Evolutionary conservation across 2,329 filamentous ascomycete species (phyloP).

Genomic region (Scytalidium lignicola): DNA sequence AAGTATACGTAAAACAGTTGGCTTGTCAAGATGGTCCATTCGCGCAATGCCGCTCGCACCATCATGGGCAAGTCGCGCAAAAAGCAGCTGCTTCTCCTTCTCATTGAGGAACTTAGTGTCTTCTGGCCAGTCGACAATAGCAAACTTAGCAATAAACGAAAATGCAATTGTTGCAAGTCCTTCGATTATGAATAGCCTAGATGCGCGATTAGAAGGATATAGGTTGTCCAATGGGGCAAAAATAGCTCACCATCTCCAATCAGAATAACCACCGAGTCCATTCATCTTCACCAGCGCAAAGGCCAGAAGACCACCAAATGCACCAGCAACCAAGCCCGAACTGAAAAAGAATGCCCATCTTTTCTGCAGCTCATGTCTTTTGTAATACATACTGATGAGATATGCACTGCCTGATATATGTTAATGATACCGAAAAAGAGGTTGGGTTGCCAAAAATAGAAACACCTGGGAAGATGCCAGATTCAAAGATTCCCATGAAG

Average conservation of each 20-base stretch:
- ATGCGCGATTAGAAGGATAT: slow-evolving; percentile 29
- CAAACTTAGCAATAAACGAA: slow-evolving; percentile 30
- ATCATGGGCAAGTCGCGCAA: slow-evolving; percentile 27
- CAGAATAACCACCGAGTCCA: slow-evolving; percentile 34
- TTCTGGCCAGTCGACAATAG: slow-evolving; percentile 45
- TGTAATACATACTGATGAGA: slow-evolving; percentile 42
- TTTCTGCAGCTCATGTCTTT: slow-evolving; percentile 40
- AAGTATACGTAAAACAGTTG: slow-evolving; percentile 26
- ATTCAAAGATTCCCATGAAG: slow-evolving; percentile 37
- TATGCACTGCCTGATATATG: slow-evolving; percentile 27
- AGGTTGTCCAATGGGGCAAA: no score
- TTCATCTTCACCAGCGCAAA: slow-evolving; percentile 42
- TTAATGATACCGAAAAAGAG: slow-evolving; percentile 32
- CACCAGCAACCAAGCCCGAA: slow-evolving; percentile 36
- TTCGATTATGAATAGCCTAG: slow-evolving; percentile 36
- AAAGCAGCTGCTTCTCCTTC: slow-evolving; percentile 32
- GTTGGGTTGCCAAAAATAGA: not conserved
- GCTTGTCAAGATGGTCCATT: slow-evolving; percentile 28
- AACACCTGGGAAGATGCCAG: slow-evolving; percentile 39
- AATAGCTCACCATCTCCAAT: slow-evolving; percentile 41
- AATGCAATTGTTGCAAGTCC: slow-evolving; percentile 33
- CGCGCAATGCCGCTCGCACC: slow-evolving; percentile 16
- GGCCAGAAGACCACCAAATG: slow-evolving; percentile 41
- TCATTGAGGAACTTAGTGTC: slow-evolving; percentile 38
- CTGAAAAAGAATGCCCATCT: slow-evolving; percentile 40